Percentiles rank a stretch among this genome's conserved stretches.
Evolutionary conservation across 768 basidiomycete genomes (phyloP).

Genomic region (Xerocomus spinulosus): DNA sequence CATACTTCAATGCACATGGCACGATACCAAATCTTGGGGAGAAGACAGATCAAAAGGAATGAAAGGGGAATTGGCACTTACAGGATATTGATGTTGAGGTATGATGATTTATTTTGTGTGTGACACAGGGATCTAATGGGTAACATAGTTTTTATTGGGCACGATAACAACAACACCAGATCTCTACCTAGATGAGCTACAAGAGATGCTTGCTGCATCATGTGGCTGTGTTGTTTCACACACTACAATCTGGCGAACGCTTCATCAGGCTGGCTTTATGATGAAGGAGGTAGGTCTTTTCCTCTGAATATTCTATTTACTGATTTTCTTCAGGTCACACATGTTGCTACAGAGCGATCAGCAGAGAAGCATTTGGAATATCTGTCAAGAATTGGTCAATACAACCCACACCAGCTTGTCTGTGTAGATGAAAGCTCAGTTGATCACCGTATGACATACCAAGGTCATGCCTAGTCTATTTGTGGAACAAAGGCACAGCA

Average conservation of each 20-base stretch:
- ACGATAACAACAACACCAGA: not conserved
- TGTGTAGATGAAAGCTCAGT: slow-evolving; percentile 1
- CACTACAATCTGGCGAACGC: not conserved
- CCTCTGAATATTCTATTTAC: no score
- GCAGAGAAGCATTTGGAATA: not conserved
- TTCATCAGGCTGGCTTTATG: not conserved
- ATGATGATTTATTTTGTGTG: not conserved
- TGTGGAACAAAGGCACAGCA: not conserved
- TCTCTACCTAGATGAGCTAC: not conserved
- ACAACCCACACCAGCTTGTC: no score
- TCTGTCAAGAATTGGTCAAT: not conserved
- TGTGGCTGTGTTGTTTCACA: not conserved
- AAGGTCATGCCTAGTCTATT: not conserved
- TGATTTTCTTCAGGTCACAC: not conserved
- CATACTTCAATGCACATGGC: no score
- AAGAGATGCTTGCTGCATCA: not conserved
- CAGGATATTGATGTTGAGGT: not conserved
- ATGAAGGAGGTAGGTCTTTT: slow-evolving; percentile 1
- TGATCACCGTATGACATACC: not conserved
- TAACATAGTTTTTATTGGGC: not conserved
- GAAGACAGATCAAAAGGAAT: no score
- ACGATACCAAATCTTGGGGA: no score
- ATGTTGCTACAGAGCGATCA: not conserved
- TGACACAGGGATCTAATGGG: no score
- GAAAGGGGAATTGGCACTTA: not conserved